Evolutionary conservation across 164 flowering plant genomes (phyloP).

Genomic region (Chloranthus sessilifolius): DNA sequence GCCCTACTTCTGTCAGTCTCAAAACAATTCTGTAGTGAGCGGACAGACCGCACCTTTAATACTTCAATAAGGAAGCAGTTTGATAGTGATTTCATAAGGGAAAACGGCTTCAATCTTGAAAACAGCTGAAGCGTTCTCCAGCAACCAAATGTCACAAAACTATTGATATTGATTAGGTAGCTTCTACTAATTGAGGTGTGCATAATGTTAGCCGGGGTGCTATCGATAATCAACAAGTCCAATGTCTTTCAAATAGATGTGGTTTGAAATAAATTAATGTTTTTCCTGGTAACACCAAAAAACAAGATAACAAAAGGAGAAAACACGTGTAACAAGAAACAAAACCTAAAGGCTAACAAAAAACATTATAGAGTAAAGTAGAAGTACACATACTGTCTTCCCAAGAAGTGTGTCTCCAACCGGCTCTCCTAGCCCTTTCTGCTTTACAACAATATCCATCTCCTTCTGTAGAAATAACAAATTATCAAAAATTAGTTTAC

Average conservation of each 20-base stretch:
- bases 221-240: background rate
- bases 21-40: too few species aligned
- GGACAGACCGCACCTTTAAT: too few species aligned
- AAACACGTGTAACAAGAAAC: background rate
- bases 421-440: slow-evolving; percentile 72
- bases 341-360: background rate
- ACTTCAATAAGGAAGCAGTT: too few species aligned
- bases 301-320: background rate
- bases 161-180: too few species aligned
- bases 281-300: background rate
- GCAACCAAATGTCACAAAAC: too few species aligned
- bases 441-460: slow-evolving; percentile 51
- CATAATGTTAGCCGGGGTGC: too few species aligned
- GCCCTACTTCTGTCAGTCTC: too few species aligned
- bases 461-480: slow-evolving; percentile 48
- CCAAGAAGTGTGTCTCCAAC: slow-evolving; percentile 73
- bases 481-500: too few species aligned
- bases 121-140: too few species aligned
- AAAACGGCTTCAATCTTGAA: too few species aligned
- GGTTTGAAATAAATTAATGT: background rate
- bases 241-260: background rate
- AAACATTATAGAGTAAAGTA: slow-evolving; percentile 1
- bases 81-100: too few species aligned
- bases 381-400: slow-evolving; percentile 59
- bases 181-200: too few species aligned